Percentiles rank a stretch among this genome's conserved stretches.
phyloP scores from a whole-genome alignment of 768 basidiomycete genomes.

The Amanita rimosa region DNA sequence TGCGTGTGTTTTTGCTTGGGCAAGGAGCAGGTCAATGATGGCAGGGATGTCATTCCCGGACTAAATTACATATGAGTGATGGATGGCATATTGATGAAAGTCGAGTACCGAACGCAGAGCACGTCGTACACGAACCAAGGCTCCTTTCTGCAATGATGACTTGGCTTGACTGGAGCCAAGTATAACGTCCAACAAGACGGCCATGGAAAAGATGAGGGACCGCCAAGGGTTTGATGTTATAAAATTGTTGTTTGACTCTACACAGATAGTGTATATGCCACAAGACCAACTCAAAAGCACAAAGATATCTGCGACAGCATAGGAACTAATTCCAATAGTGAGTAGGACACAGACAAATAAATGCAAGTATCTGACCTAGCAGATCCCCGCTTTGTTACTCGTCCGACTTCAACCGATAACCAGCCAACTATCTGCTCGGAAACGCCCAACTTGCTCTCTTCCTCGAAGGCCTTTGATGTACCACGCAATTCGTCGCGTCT shows the following conservation, averaged over 20 bases:
- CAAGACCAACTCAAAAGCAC: conserved; percentile 66
- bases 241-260: conserved; percentile 33
- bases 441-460: conserved; percentile 43
- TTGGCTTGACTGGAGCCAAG: conserved; percentile 42
- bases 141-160: conserved; percentile 46
- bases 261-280: conserved; percentile 44
- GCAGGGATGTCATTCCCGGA: conserved; percentile 29
- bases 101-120: conserved; percentile 52
- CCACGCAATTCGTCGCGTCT: conserved; percentile 48
- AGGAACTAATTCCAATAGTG: conserved; percentile 23
- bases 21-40: conserved; percentile 44
- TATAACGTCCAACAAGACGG: conserved; percentile 51
- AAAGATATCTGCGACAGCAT: conserved; percentile 50
- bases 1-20: conserved; percentile 36
- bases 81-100: background rate
- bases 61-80: conserved; percentile 13
- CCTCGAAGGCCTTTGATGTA: conserved; percentile 22
- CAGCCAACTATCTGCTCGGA: conserved; percentile 67
- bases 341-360: background rate
- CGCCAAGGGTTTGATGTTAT: conserved; percentile 36
- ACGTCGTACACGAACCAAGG: conserved; percentile 49
- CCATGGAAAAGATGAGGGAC: conserved; percentile 43
- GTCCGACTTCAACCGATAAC: conserved; percentile 57
- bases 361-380: conserved; percentile 35
- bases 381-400: conserved; percentile 38